Base-by-base conservation (phyloP, 2,329 filamentous ascomycete species). In the Fusarium sp. region DNA sequence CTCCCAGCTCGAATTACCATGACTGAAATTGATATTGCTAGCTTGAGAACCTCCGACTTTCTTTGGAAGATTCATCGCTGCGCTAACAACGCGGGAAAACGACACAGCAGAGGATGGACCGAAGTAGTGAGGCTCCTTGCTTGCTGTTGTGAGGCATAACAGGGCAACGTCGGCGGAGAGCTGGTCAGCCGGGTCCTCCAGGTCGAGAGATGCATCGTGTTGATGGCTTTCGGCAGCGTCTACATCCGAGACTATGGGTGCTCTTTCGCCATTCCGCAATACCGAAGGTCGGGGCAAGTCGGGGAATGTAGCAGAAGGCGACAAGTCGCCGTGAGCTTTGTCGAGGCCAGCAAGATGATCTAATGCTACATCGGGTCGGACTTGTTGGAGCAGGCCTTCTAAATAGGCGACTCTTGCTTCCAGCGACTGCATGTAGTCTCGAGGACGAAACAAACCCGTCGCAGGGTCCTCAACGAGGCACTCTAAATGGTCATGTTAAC, bases 111-210 rank as follows among this genome's bases (percentile, higher is more conserved):
- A 72, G 6, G 69, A 72, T 2, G 71, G 71, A 5, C 71, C 71
- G 39, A 74, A 74, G 25, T 74, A 74, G 20, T 72, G 71, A 72
- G 71, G 71, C 37, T 72, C 71, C 14, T 70, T 74, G 43, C 71
- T 65, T 2, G 71, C 71, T 13, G 71, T 57, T 5, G 69, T 74
- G 9, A 74, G 20, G 37, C 69, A 74, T 2, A 74, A 45, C 43
- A 74, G 20, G 1, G 71, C 71, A 30, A 74, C 71, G 11, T 74
- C 71, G 18, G 71, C 65, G 10, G 70, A 74, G 2, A 74, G 20
- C 18, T 73, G 70, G 39, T 74, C 70, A 6, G 70, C 67, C 4
- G 61, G 62, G 4, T 74, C 70, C 18, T 74, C 70, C 7, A 30
- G 45, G 6, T 73, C 70, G 5, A 65, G n/a, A 1, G 57, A 59